These are phyloP conservation scores for Mortierella sp. DNA, from an alignment of 371 early-diverging fungal species.

Conservation along the genomic window DNA sequence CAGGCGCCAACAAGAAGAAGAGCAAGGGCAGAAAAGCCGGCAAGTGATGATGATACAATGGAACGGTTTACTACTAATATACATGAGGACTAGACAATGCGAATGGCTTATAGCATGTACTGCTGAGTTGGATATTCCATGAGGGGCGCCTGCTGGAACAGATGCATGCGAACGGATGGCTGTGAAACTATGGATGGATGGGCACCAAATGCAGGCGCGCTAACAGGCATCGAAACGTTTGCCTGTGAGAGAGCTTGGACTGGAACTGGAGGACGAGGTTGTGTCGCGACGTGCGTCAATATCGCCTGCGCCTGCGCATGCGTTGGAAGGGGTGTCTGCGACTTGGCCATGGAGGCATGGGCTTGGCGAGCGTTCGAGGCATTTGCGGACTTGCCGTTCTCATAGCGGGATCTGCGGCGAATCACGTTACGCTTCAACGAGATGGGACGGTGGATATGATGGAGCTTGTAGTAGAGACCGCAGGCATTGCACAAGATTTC, in stretches of 20 bases:
- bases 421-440: constrained; percentile 86
- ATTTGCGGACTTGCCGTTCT: constrained; percentile 54
- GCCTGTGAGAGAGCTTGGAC: constrained; percentile 20
- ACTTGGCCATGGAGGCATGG: constrained; percentile 61
- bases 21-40: constrained; percentile 19
- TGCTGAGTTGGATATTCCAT: constrained; percentile 11
- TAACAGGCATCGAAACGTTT: background rate
- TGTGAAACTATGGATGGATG: background rate
- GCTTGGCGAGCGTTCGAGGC: constrained; percentile 57
- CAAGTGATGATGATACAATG: constrained; percentile 8
- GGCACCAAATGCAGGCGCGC: background rate
- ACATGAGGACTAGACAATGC: no score
- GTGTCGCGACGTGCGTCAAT: constrained; percentile 29
- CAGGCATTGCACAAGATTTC: constrained; percentile 95
- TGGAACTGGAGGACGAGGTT: constrained; percentile 61
- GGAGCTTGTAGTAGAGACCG: constrained; percentile 94
- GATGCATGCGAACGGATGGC: constrained; percentile 11
- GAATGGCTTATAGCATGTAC: background rate
- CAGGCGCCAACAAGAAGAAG: constrained; percentile 28
- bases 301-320: constrained; percentile 61
- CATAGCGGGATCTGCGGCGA: constrained; percentile 82
- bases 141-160: constrained; percentile 8
- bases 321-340: no score
- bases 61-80: no score
- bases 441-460: constrained; percentile 83